Conservation (phyloP, 2,329 filamentous ascomycete genomes). For the Fusarium sp. region DNA sequence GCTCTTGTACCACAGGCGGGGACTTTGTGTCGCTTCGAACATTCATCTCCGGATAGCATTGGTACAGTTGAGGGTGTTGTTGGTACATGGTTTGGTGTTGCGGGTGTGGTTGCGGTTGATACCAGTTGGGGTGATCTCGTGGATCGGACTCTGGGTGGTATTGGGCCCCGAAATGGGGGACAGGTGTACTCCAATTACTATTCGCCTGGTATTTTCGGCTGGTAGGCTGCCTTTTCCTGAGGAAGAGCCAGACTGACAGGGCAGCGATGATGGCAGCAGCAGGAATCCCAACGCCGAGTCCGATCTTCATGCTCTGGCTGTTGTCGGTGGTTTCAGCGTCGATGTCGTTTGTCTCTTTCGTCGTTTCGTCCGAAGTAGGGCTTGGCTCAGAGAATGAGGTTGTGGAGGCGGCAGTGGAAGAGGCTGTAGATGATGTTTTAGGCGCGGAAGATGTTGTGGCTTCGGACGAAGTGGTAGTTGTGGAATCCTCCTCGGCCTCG, state of each 20-base stretch:
- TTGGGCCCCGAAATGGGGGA: no score
- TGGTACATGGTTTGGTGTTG: no score
- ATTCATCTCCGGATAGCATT: no score
- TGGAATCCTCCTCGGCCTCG: neutral
- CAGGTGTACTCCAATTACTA: no score
- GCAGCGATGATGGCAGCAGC: constrained; percentile 5
- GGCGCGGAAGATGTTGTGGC: neutral
- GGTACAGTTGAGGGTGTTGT: no score
- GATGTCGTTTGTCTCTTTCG: neutral
- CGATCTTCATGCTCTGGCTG: constrained; percentile 20
- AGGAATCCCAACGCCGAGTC: constrained; percentile 28
- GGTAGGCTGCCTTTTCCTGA: neutral
- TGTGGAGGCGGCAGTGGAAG: neutral
- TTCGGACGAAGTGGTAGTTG: neutral
- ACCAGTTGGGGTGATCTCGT: no score
- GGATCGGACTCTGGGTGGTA: no score
- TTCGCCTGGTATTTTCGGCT: no score
- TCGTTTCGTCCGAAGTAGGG: neutral
- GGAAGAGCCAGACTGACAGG: constrained; percentile 9
- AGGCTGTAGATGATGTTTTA: neutral
- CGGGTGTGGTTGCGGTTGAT: no score
- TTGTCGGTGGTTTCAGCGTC: no score
- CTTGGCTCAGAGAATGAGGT: neutral
- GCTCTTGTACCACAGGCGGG: no score
- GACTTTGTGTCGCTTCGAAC: no score